These are phyloP conservation scores for Neurospora sp. DNA, from an alignment of 495 filamentous ascomycete species.

Conservation along the genomic window DNA sequence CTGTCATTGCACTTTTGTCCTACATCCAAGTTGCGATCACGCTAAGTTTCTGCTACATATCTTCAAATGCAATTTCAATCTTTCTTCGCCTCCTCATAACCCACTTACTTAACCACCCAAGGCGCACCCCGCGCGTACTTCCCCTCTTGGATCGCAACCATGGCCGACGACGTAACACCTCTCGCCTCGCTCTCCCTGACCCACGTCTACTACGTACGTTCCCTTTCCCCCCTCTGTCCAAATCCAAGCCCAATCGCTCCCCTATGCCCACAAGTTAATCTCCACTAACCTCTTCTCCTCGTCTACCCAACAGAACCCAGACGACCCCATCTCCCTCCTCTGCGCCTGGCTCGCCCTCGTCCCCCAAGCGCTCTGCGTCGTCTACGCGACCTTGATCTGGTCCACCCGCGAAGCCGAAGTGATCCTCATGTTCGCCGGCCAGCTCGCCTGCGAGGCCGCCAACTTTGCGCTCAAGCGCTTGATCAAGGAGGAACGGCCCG, in stretches of 20 bases:
- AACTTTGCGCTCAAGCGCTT: conserved; percentile 84
- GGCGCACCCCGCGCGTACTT: neutral
- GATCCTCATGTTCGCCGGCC: conserved; percentile 79
- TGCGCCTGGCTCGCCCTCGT: conserved; percentile 91
- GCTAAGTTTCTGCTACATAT: neutral
- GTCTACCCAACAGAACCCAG: conserved; percentile 55
- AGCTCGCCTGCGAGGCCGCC: conserved; percentile 85
- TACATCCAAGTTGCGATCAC: neutral
- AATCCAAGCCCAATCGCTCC: neutral
- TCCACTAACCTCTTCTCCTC: conserved; percentile 3
- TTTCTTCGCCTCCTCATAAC: neutral
- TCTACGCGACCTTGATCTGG: conserved; percentile 83
- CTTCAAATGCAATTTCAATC: neutral
- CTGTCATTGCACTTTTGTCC: neutral
- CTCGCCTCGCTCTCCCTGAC: conserved; percentile 87
- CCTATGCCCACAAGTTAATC: conserved; percentile 2
- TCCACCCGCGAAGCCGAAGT: conserved; percentile 86
- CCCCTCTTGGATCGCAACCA: conserved; percentile 15
- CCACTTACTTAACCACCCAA: conserved; percentile 14
- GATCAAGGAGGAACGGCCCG: conserved; percentile 85
- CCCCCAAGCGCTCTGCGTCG: conserved; percentile 80
- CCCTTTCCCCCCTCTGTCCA: neutral
- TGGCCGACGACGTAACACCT: conserved; percentile 52
- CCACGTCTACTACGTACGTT: conserved; percentile 85
- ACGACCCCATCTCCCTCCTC: conserved; percentile 72